phyloP scores from a whole-genome alignment of 805 yeast species.

The Zygotorulaspora florentina region DNA sequence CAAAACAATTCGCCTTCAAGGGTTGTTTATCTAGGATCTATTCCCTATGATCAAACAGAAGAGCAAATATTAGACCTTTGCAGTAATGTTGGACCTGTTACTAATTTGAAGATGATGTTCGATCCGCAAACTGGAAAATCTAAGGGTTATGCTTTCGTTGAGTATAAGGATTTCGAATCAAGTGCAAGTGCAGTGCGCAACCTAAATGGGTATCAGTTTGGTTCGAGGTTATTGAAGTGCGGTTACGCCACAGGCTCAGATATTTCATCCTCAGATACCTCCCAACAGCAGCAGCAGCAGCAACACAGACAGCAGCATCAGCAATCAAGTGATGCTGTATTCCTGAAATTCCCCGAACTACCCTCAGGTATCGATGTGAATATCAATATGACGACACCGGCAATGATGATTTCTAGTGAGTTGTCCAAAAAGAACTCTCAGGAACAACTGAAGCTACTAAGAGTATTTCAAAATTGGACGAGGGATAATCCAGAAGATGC shows the following conservation, averaged over 20 bases:
- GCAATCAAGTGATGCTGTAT: constrained; percentile 10
- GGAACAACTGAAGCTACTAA: constrained; percentile 27
- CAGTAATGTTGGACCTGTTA: constrained; percentile 82
- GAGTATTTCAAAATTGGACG: constrained; percentile 49
- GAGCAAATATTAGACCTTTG: constrained; percentile 88
- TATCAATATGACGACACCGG: constrained; percentile 37
- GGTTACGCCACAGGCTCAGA: constrained; percentile 60
- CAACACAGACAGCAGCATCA: constrained; percentile 6
- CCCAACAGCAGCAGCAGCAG: constrained; percentile 8
- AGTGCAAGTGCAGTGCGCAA: constrained; percentile 90
- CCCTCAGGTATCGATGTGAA: constrained; percentile 51
- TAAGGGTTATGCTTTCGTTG: constrained; percentile 85
- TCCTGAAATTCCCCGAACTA: constrained; percentile 41
- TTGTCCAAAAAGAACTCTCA: constrained; percentile 22
- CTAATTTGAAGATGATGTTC: constrained; percentile 67
- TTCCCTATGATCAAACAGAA: constrained; percentile 91
- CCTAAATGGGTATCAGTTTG: constrained; percentile 71
- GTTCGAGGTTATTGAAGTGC: constrained; percentile 67
- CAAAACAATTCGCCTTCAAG: constrained; percentile 32
- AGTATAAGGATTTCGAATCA: constrained; percentile 76
- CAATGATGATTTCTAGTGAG: constrained; percentile 37
- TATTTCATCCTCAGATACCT: constrained; percentile 16
- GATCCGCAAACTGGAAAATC: constrained; percentile 88
- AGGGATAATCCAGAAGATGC: constrained; percentile 53
- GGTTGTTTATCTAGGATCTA: constrained; percentile 74